phyloP scores from a whole-genome alignment of 148 eudicot species.

The Chenopodium formosanum region DNA sequence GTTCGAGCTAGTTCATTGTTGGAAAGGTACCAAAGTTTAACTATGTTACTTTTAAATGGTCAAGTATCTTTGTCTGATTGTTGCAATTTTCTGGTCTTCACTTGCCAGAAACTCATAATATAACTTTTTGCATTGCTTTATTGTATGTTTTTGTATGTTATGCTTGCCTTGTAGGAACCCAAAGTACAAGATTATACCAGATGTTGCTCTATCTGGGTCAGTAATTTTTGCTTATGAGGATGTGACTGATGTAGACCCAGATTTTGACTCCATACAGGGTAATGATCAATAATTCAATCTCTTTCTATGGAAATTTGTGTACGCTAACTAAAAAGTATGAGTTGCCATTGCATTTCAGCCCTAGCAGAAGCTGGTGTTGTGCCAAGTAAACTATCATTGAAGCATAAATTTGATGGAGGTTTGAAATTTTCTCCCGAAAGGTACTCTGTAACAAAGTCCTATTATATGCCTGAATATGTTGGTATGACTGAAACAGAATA shows the following conservation, averaged over 20 bases:
- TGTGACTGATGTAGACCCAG: conserved; percentile 57
- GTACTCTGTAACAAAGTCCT: conserved; percentile 29
- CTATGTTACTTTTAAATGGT: background rate
- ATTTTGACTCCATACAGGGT: conserved; percentile 82
- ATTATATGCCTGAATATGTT: background rate
- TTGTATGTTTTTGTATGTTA: conserved; percentile 10
- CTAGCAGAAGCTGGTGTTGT: conserved; percentile 88
- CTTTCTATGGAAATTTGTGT: background rate
- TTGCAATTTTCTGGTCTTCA: conserved; percentile 11
- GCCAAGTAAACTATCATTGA: conserved; percentile 58
- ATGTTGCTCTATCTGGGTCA: conserved; percentile 70
- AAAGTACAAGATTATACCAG: conserved; percentile 53
- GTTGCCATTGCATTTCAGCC: conserved; percentile 41
- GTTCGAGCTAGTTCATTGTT: conserved; percentile 60
- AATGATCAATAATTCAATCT: conserved; percentile 23
- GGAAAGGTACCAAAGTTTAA: conserved; percentile 64
- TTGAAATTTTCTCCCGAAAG: conserved; percentile 73
- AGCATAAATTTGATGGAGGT: conserved; percentile 28
- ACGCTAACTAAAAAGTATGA: conserved; percentile 2
- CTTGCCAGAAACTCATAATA: background rate
- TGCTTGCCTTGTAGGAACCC: conserved; percentile 50
- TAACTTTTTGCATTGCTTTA: background rate
- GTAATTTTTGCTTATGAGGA: conserved; percentile 68
- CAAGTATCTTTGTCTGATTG: background rate
- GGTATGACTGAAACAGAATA: background rate